Percentiles rank a stretch among this genome's conserved stretches.
phyloP scores from a whole-genome alignment of 257 asterid species.

The Prunella vulgaris region DNA sequence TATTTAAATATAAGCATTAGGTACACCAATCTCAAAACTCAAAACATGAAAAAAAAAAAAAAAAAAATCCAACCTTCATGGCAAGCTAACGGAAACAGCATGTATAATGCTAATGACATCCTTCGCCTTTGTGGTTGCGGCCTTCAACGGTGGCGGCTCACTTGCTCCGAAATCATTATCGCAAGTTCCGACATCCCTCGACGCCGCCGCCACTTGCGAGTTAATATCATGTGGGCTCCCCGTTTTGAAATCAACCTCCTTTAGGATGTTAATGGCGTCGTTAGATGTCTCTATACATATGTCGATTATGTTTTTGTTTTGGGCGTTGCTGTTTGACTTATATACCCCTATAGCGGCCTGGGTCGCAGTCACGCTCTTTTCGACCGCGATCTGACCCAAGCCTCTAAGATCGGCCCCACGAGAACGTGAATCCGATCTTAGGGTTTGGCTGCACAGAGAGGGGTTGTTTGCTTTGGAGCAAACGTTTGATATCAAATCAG shows the following conservation, averaged over 20 bases:
- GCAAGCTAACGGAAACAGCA: slow-evolving; percentile 10
- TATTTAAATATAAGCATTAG: no score
- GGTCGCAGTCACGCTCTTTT: not conserved
- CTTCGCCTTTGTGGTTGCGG: not conserved
- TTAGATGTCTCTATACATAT: slow-evolving; percentile 25
- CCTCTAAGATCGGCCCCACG: slow-evolving; percentile 19
- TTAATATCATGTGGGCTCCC: not conserved
- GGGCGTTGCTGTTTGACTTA: not conserved
- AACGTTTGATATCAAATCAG: slow-evolving; percentile 14
- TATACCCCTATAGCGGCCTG: not conserved
- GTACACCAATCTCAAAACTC: no score
- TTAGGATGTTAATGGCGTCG: slow-evolving; percentile 14
- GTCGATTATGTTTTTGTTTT: not conserved
- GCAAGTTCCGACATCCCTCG: slow-evolving; percentile 16
- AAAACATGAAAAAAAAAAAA: no score
- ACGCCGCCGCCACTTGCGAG: slow-evolving; percentile 29
- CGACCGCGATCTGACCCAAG: slow-evolving; percentile 3
- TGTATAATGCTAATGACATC: slow-evolving; percentile 11
- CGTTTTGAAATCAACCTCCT: accelerated
- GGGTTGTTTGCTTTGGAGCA: slow-evolving; percentile 13
- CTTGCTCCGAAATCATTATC: slow-evolving; percentile 19
- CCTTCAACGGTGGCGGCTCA: slow-evolving; percentile 24
- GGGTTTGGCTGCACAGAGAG: not conserved
- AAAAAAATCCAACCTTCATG: not conserved
- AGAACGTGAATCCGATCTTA: slow-evolving; percentile 18